These are phyloP conservation scores for Colletotrichum liriopes DNA, from an alignment of 2,329 filamentous ascomycete species.

Conservation along the genomic window DNA sequence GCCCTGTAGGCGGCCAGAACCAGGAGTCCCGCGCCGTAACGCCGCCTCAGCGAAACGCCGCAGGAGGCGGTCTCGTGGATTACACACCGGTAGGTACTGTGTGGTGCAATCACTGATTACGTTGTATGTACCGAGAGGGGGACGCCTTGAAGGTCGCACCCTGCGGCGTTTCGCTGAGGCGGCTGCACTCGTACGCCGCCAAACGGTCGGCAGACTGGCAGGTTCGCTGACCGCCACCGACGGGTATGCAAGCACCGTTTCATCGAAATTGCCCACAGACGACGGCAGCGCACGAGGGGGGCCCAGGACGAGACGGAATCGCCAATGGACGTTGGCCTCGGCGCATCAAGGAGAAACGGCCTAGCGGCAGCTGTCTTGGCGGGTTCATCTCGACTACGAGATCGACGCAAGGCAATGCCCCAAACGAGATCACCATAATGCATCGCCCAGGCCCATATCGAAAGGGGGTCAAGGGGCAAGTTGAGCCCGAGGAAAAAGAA, in stretches of 20 bases:
- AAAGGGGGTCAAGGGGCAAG: neutral
- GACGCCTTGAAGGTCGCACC: neutral
- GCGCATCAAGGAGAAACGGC: conserved; percentile 34
- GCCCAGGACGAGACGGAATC: conserved; percentile 8
- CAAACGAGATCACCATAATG: conserved; percentile 18
- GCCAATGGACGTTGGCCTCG: conserved; percentile 19
- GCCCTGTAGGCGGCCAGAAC: neutral
- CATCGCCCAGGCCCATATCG: neutral
- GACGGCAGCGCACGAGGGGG: neutral
- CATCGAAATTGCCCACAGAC: conserved; percentile 38
- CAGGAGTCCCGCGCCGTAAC: conserved; percentile 9
- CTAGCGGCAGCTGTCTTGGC: conserved; percentile 29
- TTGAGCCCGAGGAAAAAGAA: neutral
- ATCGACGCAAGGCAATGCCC: conserved; percentile 34
- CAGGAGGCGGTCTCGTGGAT: conserved; percentile 2
- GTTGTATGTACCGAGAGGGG: no score
- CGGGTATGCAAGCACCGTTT: conserved; percentile 31
- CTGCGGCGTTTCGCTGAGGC: neutral
- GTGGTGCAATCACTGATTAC: no score
- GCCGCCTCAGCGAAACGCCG: conserved; percentile 7
- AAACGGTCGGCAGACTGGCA: neutral
- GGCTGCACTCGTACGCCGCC: conserved; percentile 5
- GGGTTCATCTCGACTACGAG: conserved; percentile 36
- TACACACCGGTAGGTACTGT: neutral
- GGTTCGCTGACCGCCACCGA: neutral